Evolutionary conservation across 805 yeast species (phyloP).

Genomic region (Wickerhamomyces alni): DNA sequence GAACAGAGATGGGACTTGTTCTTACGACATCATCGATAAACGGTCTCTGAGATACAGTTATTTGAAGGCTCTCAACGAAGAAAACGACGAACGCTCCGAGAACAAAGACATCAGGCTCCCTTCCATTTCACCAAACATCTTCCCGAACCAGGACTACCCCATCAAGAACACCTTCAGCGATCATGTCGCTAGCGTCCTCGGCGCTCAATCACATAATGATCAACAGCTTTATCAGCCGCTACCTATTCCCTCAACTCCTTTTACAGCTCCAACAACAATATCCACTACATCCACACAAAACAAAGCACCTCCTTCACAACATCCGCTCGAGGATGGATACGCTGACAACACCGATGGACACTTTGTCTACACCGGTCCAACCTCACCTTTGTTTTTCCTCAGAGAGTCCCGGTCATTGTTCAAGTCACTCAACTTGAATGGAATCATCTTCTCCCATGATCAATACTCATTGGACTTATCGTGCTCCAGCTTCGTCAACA

Average conservation of each 20-base stretch:
- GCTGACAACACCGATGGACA: constrained; percentile 14
- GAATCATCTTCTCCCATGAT: not conserved
- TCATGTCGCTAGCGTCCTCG: not conserved
- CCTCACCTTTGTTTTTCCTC: constrained; percentile 30
- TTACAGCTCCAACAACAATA: not conserved
- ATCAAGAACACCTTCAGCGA: not conserved
- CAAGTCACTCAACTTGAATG: constrained; percentile 6
- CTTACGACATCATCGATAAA: constrained; percentile 13
- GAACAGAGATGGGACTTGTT: constrained; percentile 19
- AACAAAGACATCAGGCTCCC: not conserved
- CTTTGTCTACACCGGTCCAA: constrained; percentile 28
- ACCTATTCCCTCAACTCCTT: too few relatives aligned
- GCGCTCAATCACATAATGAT: not conserved
- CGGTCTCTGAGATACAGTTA: constrained; percentile 4
- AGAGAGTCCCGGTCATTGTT: constrained; percentile 31
- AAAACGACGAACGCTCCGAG: not conserved
- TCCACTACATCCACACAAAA: not conserved
- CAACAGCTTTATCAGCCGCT: not conserved
- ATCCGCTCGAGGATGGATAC: not conserved
- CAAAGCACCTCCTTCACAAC: not conserved
- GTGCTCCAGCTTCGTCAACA: constrained; percentile 23
- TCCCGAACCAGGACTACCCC: not conserved
- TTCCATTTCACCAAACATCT: not conserved
- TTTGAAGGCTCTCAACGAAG: not conserved
- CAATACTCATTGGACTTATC: constrained; percentile 25